These are phyloP conservation scores for Neoboletus brunneissimus DNA, from an alignment of 768 basidiomycete species.

Conservation along the genomic window DNA sequence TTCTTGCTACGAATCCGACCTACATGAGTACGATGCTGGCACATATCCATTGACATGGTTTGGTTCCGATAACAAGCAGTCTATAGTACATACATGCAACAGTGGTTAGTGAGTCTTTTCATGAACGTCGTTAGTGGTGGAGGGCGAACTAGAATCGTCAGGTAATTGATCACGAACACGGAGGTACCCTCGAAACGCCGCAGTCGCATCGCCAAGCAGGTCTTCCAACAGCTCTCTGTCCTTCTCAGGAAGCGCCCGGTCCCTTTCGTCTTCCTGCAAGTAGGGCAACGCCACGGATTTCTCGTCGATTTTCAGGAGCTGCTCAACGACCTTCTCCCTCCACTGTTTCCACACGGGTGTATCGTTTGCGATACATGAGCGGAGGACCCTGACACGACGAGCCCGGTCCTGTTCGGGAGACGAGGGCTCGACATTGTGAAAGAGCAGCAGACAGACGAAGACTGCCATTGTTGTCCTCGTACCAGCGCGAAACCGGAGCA, in stretches of 20 bases:
- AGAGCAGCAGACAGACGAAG: constrained; percentile 25
- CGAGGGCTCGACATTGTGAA: constrained; percentile 7
- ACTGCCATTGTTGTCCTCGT: constrained; percentile 24
- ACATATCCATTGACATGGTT: not conserved
- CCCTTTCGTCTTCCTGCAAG: not conserved
- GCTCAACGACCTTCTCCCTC: constrained; percentile 19
- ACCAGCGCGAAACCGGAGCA: constrained; percentile 14
- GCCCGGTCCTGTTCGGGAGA: not conserved
- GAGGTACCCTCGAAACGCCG: constrained; percentile 18
- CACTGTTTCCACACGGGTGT: constrained; percentile 25
- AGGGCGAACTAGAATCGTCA: not conserved
- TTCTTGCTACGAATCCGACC: not conserved
- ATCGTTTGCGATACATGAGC: constrained; percentile 18
- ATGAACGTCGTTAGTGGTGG: not conserved
- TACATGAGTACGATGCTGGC: not conserved
- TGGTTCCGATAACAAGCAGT: not conserved
- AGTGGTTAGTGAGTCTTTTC: not conserved
- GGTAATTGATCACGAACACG: not conserved
- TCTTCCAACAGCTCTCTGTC: constrained; percentile 1
- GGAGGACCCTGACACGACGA: constrained; percentile 10
- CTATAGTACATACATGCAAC: not conserved
- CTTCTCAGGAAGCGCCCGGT: not conserved
- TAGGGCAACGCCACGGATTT: not conserved
- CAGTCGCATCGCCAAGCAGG: constrained; percentile 19
- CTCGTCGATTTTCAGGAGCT: constrained; percentile 8